Percentiles rank a stretch among this genome's conserved stretches.
These are phyloP conservation scores for Phytophthora idaei DNA, from an alignment of 352 stramenopile species.

Conservation along the genomic window DNA sequence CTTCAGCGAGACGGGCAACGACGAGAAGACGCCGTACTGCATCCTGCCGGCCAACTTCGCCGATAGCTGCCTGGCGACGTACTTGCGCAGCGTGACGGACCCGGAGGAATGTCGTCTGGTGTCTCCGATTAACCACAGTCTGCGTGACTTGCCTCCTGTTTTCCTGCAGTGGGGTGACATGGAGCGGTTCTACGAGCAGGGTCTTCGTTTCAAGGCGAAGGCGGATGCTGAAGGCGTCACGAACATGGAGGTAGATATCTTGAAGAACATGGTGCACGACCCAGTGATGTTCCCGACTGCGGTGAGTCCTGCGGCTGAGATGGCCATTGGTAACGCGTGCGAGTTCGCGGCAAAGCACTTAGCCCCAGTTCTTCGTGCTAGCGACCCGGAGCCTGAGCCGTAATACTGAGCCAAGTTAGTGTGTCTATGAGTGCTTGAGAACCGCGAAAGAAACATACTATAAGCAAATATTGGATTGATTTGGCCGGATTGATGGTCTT, in stretches of 20 bases:
- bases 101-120: conserved; percentile 25
- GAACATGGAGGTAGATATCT: conserved; percentile 46
- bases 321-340: conserved; percentile 28
- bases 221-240: conserved; percentile 29
- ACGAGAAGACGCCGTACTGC: conserved; percentile 29
- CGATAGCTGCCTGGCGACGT: conserved; percentile 25
- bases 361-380: conserved; percentile 13
- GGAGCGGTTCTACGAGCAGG: conserved; percentile 40
- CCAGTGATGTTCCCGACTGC: conserved; percentile 31
- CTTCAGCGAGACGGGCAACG: conserved; percentile 25
- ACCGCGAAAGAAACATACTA: neutral
- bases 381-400: neutral
- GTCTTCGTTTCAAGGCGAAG: conserved; percentile 35
- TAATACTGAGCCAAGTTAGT: neutral
- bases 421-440: too few species aligned
- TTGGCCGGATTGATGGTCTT: conserved; percentile 14
- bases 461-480: too few species aligned
- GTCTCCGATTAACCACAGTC: conserved; percentile 43
- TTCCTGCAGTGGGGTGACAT: conserved; percentile 41
- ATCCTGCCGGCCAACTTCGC: conserved; percentile 32
- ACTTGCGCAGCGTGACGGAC: conserved; percentile 21
- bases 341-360: conserved; percentile 29
- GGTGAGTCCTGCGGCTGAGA: conserved; percentile 34
- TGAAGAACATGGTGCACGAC: conserved; percentile 40
- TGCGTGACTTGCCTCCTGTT: conserved; percentile 36